phyloP scores from a whole-genome alignment of 2,329 filamentous ascomycete genomes.

The Scytalidium lignicola region DNA sequence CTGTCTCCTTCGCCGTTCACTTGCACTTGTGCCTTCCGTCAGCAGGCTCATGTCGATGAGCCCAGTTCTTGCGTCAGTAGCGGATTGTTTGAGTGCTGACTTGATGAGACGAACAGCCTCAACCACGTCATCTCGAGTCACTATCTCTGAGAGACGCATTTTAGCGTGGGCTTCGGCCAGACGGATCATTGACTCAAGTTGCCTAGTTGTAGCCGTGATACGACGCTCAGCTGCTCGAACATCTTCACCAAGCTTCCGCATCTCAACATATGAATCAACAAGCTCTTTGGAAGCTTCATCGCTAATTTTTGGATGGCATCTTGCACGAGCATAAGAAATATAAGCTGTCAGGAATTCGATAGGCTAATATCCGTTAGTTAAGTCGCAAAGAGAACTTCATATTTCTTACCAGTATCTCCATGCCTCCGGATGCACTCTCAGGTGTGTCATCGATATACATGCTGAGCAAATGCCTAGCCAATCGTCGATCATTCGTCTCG shows the following conservation, averaged over 20 bases:
- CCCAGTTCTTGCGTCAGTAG: slow-evolving; percentile 86
- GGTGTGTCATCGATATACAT: slow-evolving; percentile 97
- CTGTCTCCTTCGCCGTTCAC: slow-evolving; percentile 75
- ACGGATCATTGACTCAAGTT: slow-evolving; percentile 97
- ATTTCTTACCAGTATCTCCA: slow-evolving; percentile 72
- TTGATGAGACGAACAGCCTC: slow-evolving; percentile 93
- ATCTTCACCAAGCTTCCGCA: slow-evolving; percentile 88
- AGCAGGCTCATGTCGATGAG: slow-evolving; percentile 95
- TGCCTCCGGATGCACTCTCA: slow-evolving; percentile 67
- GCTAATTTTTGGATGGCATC: slow-evolving; percentile 78
- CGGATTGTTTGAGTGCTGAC: slow-evolving; percentile 89
- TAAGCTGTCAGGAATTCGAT: slow-evolving; percentile 95
- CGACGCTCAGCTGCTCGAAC: slow-evolving; percentile 86
- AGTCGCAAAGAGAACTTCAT: background rate
- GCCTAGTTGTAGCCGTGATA: slow-evolving; percentile 94
- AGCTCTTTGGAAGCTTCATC: slow-evolving; percentile 77
- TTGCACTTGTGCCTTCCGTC: slow-evolving; percentile 86
- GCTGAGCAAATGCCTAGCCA: slow-evolving; percentile 87
- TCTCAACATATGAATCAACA: slow-evolving; percentile 82
- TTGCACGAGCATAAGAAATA: slow-evolving; percentile 89
- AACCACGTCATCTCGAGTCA: slow-evolving; percentile 76
- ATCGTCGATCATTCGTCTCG: slow-evolving; percentile 78
- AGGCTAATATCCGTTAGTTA: slow-evolving; percentile 49
- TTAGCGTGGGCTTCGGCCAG: slow-evolving; percentile 94
- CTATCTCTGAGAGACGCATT: slow-evolving; percentile 77